phyloP scores from a whole-genome alignment of 768 basidiomycete species.

The Daedalea quercina region DNA sequence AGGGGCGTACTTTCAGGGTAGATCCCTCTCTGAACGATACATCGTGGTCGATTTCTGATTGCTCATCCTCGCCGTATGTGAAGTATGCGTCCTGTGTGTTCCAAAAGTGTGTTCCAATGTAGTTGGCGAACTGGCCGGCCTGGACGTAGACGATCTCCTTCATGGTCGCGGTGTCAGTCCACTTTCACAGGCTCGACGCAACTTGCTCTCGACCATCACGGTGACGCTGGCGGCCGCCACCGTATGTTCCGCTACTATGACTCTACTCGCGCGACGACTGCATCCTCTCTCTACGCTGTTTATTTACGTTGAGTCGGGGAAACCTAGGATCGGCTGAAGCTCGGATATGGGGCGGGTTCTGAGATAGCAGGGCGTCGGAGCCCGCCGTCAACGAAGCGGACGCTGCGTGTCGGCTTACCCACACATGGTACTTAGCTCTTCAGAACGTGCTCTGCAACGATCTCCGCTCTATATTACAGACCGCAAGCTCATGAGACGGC shows the following conservation, averaged over 20 bases:
- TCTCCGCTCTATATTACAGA: neutral
- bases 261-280: too few species aligned
- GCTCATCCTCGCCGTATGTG: constrained; percentile 38
- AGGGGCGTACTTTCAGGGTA: constrained; percentile 37
- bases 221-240: neutral
- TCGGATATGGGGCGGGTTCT: neutral
- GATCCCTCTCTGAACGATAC: constrained; percentile 64
- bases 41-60: constrained; percentile 39
- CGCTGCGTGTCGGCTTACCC: neutral
- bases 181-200: neutral
- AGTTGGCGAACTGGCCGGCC: constrained; percentile 61
- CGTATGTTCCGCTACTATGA: too few species aligned
- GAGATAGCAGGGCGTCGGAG: neutral
- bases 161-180: constrained; percentile 32
- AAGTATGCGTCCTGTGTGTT: constrained; percentile 74
- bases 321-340: neutral
- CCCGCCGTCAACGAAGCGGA: neutral
- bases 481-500: neutral
- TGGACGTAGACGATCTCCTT: constrained; percentile 77
- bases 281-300: neutral
- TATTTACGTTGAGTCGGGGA: neutral
- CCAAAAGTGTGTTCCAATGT: constrained; percentile 74
- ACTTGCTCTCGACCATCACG: neutral
- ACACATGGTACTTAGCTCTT: neutral
- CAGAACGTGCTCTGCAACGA: neutral